phyloP scores from a whole-genome alignment of 2,329 filamentous ascomycete species.

The Diaporthe ilicicola region DNA sequence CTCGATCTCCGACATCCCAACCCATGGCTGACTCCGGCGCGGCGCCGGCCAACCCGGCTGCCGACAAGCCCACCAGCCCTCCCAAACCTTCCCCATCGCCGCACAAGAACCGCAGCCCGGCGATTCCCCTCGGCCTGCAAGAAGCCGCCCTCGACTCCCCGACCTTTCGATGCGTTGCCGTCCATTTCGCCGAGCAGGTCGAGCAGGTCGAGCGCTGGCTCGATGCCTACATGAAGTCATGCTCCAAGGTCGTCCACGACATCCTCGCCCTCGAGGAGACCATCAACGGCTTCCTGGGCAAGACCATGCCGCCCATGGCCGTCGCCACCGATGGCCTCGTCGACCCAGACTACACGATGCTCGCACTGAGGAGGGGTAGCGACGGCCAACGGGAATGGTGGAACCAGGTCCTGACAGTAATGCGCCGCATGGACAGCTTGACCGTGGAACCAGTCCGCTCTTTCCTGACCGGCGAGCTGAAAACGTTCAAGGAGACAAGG shows the following conservation, averaged over 20 bases:
- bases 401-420: constrained; percentile 75
- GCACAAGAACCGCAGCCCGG: constrained; percentile 44
- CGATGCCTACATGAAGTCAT: constrained; percentile 64
- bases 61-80: constrained; percentile 8
- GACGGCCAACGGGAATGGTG: constrained; percentile 91
- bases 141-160: constrained; percentile 97
- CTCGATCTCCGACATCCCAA: neutral
- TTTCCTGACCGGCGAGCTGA: constrained; percentile 82
- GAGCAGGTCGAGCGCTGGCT: constrained; percentile 95
- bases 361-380: constrained; percentile 84
- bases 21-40: constrained; percentile 31
- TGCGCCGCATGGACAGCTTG: constrained; percentile 79
- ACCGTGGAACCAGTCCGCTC: constrained; percentile 83
- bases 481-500: constrained; percentile 85
- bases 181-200: constrained; percentile 91
- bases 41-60: constrained; percentile 18
- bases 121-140: constrained; percentile 82
- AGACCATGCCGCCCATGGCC: constrained; percentile 76
- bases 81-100: constrained; percentile 1
- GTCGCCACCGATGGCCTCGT: constrained; percentile 80
- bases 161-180: constrained; percentile 86
- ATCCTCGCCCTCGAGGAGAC: constrained; percentile 80
- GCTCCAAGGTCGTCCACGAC: constrained; percentile 65
- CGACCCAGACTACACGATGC: constrained; percentile 93
- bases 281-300: constrained; percentile 78